Conservation (phyloP, 2,329 filamentous ascomycete species). For the Sordariomycetes sp. region DNA sequence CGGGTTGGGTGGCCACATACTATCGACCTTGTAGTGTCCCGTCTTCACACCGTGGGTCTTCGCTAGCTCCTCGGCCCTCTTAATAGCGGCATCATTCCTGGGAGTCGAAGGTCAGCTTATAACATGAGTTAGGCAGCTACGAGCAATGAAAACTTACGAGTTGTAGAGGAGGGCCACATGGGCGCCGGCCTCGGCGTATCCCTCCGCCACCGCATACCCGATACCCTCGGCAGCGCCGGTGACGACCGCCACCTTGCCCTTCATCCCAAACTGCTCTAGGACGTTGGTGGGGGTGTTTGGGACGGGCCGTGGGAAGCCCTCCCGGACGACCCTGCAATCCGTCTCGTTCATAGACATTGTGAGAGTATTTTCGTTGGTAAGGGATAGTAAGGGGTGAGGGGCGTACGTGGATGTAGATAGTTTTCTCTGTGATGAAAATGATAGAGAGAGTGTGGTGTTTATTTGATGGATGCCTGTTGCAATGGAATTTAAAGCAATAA, state of each 20-base stretch:
- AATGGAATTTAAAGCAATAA: no score
- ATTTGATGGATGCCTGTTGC: no score
- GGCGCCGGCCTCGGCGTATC: slow-evolving; percentile 30
- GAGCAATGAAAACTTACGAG: slow-evolving; percentile 36
- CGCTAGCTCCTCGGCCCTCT: slow-evolving; percentile 58
- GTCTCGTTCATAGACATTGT: not conserved
- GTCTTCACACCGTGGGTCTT: slow-evolving; percentile 58
- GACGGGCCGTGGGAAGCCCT: not conserved
- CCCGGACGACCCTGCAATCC: not conserved
- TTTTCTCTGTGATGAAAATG: no score
- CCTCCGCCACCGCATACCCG: slow-evolving; percentile 30
- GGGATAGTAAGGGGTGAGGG: no score
- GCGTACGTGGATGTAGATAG: no score
- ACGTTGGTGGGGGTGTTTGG: slow-evolving; percentile 29
- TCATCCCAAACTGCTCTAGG: slow-evolving; percentile 37
- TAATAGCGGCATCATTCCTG: slow-evolving; percentile 57
- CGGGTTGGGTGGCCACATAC: not conserved
- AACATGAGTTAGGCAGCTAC: not conserved
- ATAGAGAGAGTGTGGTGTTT: no score
- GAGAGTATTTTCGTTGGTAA: not conserved
- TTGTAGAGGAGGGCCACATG: slow-evolving; percentile 40
- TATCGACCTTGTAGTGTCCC: slow-evolving; percentile 1
- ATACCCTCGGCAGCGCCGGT: slow-evolving; percentile 46
- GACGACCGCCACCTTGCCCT: slow-evolving; percentile 26
- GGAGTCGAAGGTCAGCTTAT: not conserved